A percentile compares a stretch with the other conserved stretches of the same genome.
phyloP scores from a whole-genome alignment of 345 rosid genomes.

The Microcos paniculata region DNA sequence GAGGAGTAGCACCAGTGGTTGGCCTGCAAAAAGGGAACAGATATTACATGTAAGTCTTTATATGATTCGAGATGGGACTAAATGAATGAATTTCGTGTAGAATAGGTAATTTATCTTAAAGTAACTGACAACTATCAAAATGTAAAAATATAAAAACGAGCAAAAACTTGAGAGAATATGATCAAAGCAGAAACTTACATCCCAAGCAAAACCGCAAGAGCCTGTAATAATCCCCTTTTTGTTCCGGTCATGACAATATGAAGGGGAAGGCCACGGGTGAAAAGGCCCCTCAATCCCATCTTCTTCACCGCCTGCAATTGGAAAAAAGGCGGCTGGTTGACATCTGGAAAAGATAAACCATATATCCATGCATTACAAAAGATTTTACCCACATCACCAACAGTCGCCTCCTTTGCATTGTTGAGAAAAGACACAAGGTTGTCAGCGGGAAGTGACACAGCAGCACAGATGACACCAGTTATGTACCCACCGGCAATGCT shows the following conservation, averaged over 20 bases:
- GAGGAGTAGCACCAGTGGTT: slow-evolving; percentile 58
- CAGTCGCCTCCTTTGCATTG: slow-evolving; percentile 89
- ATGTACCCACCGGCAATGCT: slow-evolving; percentile 92
- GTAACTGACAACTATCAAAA: too few relatives aligned
- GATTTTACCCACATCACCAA: slow-evolving; percentile 65
- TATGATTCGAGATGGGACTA: background rate
- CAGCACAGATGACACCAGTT: slow-evolving; percentile 84
- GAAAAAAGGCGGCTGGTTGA: background rate
- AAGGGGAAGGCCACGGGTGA: slow-evolving; percentile 91
- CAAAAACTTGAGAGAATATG: background rate
- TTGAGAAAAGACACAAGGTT: slow-evolving; percentile 97
- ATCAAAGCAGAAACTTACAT: slow-evolving; percentile 54
- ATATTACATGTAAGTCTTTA: slow-evolving; percentile 1
- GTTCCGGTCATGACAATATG: slow-evolving; percentile 95
- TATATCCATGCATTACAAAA: background rate
- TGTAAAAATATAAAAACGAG: background rate
- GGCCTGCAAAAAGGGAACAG: slow-evolving; percentile 41
- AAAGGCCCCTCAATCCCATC: slow-evolving; percentile 77
- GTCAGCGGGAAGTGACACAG: slow-evolving; percentile 97
- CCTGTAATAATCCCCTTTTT: slow-evolving; percentile 92
- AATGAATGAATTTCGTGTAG: background rate
- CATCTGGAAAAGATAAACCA: background rate
- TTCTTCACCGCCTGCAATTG: slow-evolving; percentile 68
- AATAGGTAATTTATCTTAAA: background rate
- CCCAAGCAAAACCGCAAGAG: slow-evolving; percentile 87